Base-by-base conservation (phyloP, 805 yeast genomes). In the Vanderwaltozyma verrucispora region DNA sequence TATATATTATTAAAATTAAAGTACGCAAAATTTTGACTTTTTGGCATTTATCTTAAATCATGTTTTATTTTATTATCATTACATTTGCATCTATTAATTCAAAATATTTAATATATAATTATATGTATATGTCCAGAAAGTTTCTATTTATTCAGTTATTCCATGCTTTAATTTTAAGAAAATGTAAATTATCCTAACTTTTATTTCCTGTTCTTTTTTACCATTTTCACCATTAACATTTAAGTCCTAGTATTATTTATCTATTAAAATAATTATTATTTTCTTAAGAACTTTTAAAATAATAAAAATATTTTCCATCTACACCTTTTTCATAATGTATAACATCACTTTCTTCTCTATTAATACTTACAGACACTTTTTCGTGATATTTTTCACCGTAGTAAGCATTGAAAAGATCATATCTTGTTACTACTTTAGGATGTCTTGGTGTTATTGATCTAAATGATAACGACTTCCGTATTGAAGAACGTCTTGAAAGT, bases 341-440 rank as follows among this genome's bases (percentile, higher is more conserved):
- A 2, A 26, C 26, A 33, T 18, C 18, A 8, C 14, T 5, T 14
- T 33, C 30, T 19, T 33, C 30, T 26, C 24, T 17, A 19, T 33
- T 33, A 10, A 28, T 15, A 14, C 19, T 28, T 9, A 33, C 36
- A 3, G 36, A 33, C 12, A 33, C 31, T 28, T 21, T 33, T 20
- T 30, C 11, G 3, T 28, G 26, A 21, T 17, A 33, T 16, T 28
- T 18, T 15, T 33, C 36, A 5, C 33, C 36, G 17, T 33, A 30
- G 15, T 37, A 27, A n/a, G 37, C 30, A 29, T 32, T 37, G 3
- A 37, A 30, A 9, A 37, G 30, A 16, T 30, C 35, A 27, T 33
- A 24, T 10, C 41, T 21, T 13, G 36, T 33, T 32, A 29, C 21
- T 20, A 30, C 28, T 27, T 28, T 24, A 14, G 15, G 14, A 10